Percentiles rank a stretch among this genome's conserved stretches.
These are phyloP conservation scores for Russula vinacea DNA, from an alignment of 768 basidiomycete genomes.

Conservation along the genomic window DNA sequence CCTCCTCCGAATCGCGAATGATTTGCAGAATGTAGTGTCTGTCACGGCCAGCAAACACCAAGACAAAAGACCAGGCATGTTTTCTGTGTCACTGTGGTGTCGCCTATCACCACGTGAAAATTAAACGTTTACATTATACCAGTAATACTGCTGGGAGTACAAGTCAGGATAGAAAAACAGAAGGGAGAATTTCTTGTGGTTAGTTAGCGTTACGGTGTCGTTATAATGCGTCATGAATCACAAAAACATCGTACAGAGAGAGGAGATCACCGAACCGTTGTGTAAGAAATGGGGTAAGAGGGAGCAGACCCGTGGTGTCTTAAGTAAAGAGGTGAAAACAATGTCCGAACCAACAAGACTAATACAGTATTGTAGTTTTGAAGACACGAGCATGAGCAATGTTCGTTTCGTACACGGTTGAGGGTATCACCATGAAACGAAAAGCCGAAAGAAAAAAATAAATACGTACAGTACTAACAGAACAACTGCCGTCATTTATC, in stretches of 20 bases:
- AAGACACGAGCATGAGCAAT: too few species aligned
- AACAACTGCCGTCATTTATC: not conserved
- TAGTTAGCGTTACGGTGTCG: not conserved
- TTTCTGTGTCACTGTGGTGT: too few species aligned
- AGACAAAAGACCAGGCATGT: too few species aligned
- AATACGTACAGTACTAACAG: not conserved
- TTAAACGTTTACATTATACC: conserved; percentile 1
- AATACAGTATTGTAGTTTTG: not conserved
- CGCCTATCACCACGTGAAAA: too few species aligned
- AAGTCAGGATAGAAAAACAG: not conserved
- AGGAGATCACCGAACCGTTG: not conserved
- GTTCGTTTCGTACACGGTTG: not conserved
- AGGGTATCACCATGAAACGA: not conserved
- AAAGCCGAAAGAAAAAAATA: not conserved
- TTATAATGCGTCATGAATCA: not conserved
- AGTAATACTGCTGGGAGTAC: not conserved
- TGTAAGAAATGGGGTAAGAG: not conserved
- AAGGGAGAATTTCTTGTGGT: not conserved
- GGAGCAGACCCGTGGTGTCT: not conserved
- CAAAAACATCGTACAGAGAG: not conserved
- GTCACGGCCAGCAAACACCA: not conserved
- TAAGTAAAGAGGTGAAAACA: not conserved
- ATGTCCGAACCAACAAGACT: not conserved
- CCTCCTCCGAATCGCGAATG: too few species aligned
- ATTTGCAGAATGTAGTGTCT: too few species aligned